These are phyloP conservation scores for Pythium vanterpoolii DNA, from an alignment of 352 stramenopile species.

Conservation along the genomic window DNA sequence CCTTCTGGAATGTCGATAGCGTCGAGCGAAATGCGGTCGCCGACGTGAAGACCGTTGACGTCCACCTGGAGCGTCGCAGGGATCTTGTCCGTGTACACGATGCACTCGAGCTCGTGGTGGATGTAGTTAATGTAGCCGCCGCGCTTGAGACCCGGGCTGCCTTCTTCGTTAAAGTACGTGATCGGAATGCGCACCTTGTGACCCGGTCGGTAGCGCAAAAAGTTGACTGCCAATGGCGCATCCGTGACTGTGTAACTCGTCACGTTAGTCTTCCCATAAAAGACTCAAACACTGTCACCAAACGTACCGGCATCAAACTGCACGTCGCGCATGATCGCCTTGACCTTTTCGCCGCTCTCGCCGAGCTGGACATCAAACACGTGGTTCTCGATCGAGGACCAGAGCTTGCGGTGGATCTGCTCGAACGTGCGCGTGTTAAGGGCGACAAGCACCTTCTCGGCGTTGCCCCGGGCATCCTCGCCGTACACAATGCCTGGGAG, in stretches of 20 bases:
- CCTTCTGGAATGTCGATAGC: slow-evolving; percentile 73
- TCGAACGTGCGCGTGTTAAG: slow-evolving; percentile 76
- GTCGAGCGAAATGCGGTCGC: slow-evolving; percentile 78
- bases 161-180: slow-evolving; percentile 92
- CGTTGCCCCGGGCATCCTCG: slow-evolving; percentile 61
- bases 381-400: slow-evolving; percentile 85
- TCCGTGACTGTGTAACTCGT: slow-evolving; percentile 53
- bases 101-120: slow-evolving; percentile 80
- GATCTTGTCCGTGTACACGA: slow-evolving; percentile 71
- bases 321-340: slow-evolving; percentile 86
- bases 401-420: slow-evolving; percentile 81
- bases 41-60: slow-evolving; percentile 85
- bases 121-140: slow-evolving; percentile 94
- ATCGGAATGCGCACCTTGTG: slow-evolving; percentile 91
- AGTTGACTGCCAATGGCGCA: slow-evolving; percentile 86
- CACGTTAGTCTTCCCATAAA: background rate
- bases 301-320: slow-evolving; percentile 70
- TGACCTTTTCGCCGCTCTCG: slow-evolving; percentile 41
- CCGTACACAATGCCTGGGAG: slow-evolving; percentile 84
- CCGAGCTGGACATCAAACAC: slow-evolving; percentile 83
- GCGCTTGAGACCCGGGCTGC: slow-evolving; percentile 92
- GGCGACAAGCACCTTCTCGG: slow-evolving; percentile 72
- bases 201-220: slow-evolving; percentile 89
- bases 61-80: slow-evolving; percentile 76
- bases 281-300: background rate